Conservation (phyloP, 2,329 filamentous ascomycete species). For the Leptographium radiaticola region DNA sequence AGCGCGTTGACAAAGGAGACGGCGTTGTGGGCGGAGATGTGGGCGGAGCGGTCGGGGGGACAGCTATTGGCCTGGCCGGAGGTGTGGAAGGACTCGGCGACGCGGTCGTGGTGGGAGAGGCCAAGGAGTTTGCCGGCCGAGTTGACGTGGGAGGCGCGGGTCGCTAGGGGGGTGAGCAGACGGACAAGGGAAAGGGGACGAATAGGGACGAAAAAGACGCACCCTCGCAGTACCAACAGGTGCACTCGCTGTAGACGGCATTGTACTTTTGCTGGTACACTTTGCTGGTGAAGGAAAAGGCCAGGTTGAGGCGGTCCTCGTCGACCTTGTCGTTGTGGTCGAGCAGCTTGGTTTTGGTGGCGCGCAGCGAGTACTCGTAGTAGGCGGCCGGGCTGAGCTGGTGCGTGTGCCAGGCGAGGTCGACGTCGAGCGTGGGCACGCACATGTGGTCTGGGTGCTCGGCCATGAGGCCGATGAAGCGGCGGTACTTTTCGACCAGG, state of each 20-base stretch:
- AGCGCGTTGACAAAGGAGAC: slow-evolving; percentile 23
- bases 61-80: slow-evolving; percentile 36
- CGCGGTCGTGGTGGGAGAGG: slow-evolving; percentile 30
- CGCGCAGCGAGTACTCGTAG: slow-evolving; percentile 38
- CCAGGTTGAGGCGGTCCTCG: slow-evolving; percentile 46
- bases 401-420: slow-evolving; percentile 71
- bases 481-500: slow-evolving; percentile 49
- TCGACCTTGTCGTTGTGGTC: slow-evolving; percentile 79
- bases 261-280: slow-evolving; percentile 51
- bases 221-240: slow-evolving; percentile 74
- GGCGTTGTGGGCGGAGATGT: slow-evolving; percentile 63
- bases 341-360: slow-evolving; percentile 43
- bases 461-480: slow-evolving; percentile 50
- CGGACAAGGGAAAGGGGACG: background rate
- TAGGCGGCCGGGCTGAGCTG: slow-evolving; percentile 55
- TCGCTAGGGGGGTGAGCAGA: slow-evolving; percentile 19
- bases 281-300: slow-evolving; percentile 62
- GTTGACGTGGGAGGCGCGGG: slow-evolving; percentile 43
- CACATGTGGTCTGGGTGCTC: slow-evolving; percentile 30
- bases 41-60: slow-evolving; percentile 44
- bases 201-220: background rate
- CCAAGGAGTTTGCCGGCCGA: slow-evolving; percentile 31
- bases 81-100: slow-evolving; percentile 30
- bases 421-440: slow-evolving; percentile 63
- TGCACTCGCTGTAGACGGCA: slow-evolving; percentile 63